These are phyloP conservation scores for Arthrobotrys megalospora DNA, from an alignment of 2,329 filamentous ascomycete genomes.

Conservation along the genomic window DNA sequence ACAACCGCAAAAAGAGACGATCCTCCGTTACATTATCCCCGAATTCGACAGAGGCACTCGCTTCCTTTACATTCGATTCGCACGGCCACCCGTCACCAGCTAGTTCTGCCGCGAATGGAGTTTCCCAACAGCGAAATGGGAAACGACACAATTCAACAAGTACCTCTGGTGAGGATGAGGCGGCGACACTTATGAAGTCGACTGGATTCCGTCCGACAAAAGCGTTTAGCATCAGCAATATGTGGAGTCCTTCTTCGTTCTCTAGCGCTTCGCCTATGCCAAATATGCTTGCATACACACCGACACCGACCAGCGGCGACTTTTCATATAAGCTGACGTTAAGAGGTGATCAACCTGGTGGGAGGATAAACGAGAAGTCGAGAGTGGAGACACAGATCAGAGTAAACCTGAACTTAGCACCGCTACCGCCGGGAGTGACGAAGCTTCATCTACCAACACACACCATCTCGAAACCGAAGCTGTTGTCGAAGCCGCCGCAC, in stretches of 20 bases:
- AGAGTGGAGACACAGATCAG: constrained; percentile 97
- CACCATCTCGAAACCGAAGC: constrained; percentile 94
- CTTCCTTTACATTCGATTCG: constrained; percentile 51
- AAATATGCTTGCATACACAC: constrained; percentile 50
- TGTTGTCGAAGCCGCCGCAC: constrained; percentile 80
- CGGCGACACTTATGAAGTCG: constrained; percentile 39
- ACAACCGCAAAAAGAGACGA: constrained; percentile 54
- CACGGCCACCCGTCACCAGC: constrained; percentile 52
- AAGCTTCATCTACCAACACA: constrained; percentile 89
- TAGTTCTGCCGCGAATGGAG: constrained; percentile 51
- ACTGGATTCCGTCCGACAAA: constrained; percentile 54
- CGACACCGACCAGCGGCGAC: constrained; percentile 32
- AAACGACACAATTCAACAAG: constrained; percentile 54
- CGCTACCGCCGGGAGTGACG: constrained; percentile 81
- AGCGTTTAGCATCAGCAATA: constrained; percentile 39
- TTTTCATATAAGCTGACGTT: constrained; percentile 47
- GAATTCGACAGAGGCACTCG: constrained; percentile 52
- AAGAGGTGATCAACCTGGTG: constrained; percentile 70
- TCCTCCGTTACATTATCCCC: constrained; percentile 48
- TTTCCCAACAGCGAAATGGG: constrained; percentile 24
- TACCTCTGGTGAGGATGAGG: constrained; percentile 52
- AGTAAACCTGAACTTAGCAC: constrained; percentile 83
- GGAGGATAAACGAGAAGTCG: constrained; percentile 74
- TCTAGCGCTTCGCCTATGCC: constrained; percentile 50
- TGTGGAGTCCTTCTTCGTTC: constrained; percentile 59